A percentile compares a stretch with the other conserved stretches of the same genome.
Conservation (phyloP, 352 stramenopile species). For the Globisporangium perplexum region DNA sequence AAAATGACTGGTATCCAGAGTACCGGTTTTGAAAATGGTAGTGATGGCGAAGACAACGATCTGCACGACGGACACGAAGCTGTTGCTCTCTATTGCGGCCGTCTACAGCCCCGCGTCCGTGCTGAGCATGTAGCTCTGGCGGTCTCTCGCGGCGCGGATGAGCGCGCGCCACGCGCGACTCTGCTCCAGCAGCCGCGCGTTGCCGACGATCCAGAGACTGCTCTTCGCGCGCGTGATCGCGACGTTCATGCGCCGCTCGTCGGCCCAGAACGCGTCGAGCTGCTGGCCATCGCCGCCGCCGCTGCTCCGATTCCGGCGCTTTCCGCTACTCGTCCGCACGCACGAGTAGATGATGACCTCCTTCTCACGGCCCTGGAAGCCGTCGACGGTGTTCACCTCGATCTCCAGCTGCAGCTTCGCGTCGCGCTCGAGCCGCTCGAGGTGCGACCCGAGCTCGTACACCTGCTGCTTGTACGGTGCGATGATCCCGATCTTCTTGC, state of each 20-base stretch:
- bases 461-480: conserved; percentile 98
- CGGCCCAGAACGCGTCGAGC: conserved; percentile 91
- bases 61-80: not conserved
- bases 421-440: conserved; percentile 58
- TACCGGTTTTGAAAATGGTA: not conserved
- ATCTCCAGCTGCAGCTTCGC: conserved; percentile 42
- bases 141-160: conserved; percentile 59
- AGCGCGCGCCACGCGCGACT: conserved; percentile 61
- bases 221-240: conserved; percentile 96
- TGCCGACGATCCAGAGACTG: conserved; percentile 88
- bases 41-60: not conserved
- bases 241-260: conserved; percentile 98
- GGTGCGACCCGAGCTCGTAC: conserved; percentile 81
- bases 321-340: conserved; percentile 89
- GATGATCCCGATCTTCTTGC: conserved; percentile 95
- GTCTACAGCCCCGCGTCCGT: conserved; percentile 13
- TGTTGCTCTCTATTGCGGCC: conserved; percentile 1
- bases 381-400: conserved; percentile 95
- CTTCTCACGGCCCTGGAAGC: conserved; percentile 97
- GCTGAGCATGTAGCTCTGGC: conserved; percentile 37
- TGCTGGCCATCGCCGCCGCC: conserved; percentile 7
- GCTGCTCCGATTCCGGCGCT: conserved; percentile 22
- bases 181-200: conserved; percentile 62
- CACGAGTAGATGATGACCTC: conserved; percentile 98
- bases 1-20: not conserved